Evolutionary conservation across 768 basidiomycete species (phyloP).

Genomic region (Leucosporidium creatinivorum): DNA sequence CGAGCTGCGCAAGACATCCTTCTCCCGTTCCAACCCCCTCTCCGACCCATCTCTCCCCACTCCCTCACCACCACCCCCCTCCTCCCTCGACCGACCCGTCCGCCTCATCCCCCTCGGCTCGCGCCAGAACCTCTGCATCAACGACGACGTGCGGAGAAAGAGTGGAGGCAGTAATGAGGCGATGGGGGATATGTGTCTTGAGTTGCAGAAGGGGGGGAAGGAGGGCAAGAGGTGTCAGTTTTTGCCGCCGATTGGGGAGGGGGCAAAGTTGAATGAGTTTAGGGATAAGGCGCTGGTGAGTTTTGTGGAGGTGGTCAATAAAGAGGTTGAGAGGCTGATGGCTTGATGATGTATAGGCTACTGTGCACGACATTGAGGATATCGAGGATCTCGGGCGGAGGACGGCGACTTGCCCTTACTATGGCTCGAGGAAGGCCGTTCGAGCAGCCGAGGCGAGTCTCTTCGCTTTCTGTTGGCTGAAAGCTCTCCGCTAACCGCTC

Average conservation of each 20-base stretch:
- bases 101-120: constrained; percentile 82
- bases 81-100: neutral
- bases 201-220: constrained; percentile 40
- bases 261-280: constrained; percentile 80
- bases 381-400: constrained; percentile 65
- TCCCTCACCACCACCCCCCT: neutral
- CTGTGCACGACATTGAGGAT: constrained; percentile 90
- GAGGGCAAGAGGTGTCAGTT: constrained; percentile 33
- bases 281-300: constrained; percentile 77
- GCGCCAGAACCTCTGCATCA: constrained; percentile 85
- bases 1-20: constrained; percentile 69
- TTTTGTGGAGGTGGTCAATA: constrained; percentile 55
- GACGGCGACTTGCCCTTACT: constrained; percentile 78
- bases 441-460: constrained; percentile 73
- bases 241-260: constrained; percentile 17
- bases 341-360: constrained; percentile 51
- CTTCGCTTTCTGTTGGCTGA: constrained; percentile 5
- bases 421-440: constrained; percentile 78
- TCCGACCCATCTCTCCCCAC: constrained; percentile 19
- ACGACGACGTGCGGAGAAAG: constrained; percentile 62
- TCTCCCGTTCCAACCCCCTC: constrained; percentile 8
- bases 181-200: constrained; percentile 34
- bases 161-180: constrained; percentile 47
- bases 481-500: no score
- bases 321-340: constrained; percentile 43